Evolutionary conservation across 345 rosid species (phyloP).

Genomic region (Angophora floribunda): DNA sequence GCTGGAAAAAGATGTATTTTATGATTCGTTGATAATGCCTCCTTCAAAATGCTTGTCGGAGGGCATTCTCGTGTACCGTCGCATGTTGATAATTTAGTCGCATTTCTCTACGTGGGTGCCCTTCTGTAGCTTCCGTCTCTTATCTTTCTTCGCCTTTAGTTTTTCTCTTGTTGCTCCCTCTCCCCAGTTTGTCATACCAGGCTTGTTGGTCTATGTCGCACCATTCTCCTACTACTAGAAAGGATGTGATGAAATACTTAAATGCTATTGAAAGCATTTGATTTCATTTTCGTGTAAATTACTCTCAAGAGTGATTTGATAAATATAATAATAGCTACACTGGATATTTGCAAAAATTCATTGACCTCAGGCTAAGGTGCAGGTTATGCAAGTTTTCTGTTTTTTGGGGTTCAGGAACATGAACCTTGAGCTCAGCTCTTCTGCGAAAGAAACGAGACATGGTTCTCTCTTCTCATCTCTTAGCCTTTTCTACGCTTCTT

Average conservation of each 20-base stretch:
- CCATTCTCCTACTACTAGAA: neutral
- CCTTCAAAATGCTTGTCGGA: conserved; percentile 5
- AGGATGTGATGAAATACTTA: neutral
- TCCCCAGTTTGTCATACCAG: neutral
- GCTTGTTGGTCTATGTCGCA: neutral
- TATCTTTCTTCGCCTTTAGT: neutral
- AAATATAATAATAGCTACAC: neutral
- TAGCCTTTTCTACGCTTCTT: neutral
- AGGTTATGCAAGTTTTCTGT: neutral
- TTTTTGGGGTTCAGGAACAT: neutral
- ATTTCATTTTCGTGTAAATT: neutral
- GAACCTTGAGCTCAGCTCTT: neutral
- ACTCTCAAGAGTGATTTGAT: neutral
- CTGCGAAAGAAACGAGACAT: neutral
- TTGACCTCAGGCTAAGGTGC: neutral
- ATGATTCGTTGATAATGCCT: conserved; percentile 15
- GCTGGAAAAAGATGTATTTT: conserved; percentile 13
- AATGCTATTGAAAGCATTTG: neutral
- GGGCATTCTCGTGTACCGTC: conserved; percentile 16
- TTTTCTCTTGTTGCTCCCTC: neutral
- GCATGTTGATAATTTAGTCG: conserved; percentile 16
- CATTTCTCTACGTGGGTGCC: conserved; percentile 15
- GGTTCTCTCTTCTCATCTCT: neutral
- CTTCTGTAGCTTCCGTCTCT: neutral
- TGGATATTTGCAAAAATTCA: neutral